phyloP scores from a whole-genome alignment of 352 stramenopile species.

The Globisporangium parvum region DNA sequence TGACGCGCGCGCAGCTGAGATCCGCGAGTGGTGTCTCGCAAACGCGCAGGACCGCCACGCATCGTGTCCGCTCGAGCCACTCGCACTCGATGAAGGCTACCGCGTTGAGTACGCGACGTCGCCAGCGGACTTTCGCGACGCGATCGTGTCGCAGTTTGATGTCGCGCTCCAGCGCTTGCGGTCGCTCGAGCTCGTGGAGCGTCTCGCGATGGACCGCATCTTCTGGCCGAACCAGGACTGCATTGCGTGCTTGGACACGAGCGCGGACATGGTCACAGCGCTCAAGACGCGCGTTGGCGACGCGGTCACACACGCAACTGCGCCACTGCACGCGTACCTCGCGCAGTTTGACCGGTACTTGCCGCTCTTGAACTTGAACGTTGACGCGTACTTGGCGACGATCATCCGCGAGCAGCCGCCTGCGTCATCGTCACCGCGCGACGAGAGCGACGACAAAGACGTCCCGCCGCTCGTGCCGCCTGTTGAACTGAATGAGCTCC shows the following conservation, averaged over 20 bases:
- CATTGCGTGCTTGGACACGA: slow-evolving; percentile 77
- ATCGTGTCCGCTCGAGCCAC: slow-evolving; percentile 47
- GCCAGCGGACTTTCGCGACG: slow-evolving; percentile 58
- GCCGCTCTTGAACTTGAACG: slow-evolving; percentile 88
- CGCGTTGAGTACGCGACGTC: slow-evolving; percentile 79
- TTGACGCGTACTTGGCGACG: slow-evolving; percentile 70
- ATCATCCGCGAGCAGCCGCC: slow-evolving; percentile 47
- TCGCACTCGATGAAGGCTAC: slow-evolving; percentile 38
- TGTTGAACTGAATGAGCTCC: slow-evolving; percentile 71
- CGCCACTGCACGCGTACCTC: slow-evolving; percentile 73
- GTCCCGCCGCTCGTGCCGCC: slow-evolving; percentile 42
- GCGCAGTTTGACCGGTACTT: slow-evolving; percentile 81
- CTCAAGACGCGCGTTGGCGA: slow-evolving; percentile 47
- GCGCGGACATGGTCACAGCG: slow-evolving; percentile 45
- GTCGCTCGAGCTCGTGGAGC: slow-evolving; percentile 87
- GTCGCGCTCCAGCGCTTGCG: slow-evolving; percentile 70
- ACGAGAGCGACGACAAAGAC: slow-evolving; percentile 32
- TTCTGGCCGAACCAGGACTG: slow-evolving; percentile 93
- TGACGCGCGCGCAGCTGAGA: slow-evolving; percentile 40
- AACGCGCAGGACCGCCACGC: slow-evolving; percentile 43
- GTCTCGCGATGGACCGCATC: slow-evolving; percentile 92
- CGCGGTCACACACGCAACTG: slow-evolving; percentile 36
- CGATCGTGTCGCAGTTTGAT: slow-evolving; percentile 76
- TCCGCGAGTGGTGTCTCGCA: slow-evolving; percentile 54
- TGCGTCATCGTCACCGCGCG: slow-evolving; percentile 18